These are phyloP conservation scores for Xylaria multiplex DNA, from an alignment of 2,329 filamentous ascomycete species.

Conservation along the genomic window DNA sequence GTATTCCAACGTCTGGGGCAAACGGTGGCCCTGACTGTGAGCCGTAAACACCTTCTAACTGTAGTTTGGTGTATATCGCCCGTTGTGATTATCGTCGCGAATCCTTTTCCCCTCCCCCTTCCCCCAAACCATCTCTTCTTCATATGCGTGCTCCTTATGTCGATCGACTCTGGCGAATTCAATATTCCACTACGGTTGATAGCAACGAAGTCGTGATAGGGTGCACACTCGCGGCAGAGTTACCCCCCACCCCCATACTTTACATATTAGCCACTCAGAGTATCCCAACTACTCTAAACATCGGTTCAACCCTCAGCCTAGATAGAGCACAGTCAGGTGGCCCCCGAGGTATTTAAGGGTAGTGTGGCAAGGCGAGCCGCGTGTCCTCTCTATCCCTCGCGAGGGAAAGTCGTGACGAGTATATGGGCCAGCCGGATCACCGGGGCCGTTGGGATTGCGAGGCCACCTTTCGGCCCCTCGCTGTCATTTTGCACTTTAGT, in stretches of 20 bases:
- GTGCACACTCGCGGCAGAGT: neutral
- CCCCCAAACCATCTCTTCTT: neutral
- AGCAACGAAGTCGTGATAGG: constrained; percentile 1
- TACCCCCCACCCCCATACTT: constrained; percentile 3
- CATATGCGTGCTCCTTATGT: neutral
- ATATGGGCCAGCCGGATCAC: neutral
- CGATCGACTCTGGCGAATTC: neutral
- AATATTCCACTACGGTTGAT: neutral
- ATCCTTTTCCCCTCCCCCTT: neutral
- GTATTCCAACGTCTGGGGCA: constrained; percentile 1
- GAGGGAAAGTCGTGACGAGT: neutral
- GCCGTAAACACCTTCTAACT: neutral
- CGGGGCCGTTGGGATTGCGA: neutral
- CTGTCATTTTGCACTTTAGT: neutral
- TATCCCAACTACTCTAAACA: neutral
- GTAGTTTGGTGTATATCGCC: neutral
- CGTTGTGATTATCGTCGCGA: constrained; percentile 1
- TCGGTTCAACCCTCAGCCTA: constrained; percentile 1
- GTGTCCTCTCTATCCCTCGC: neutral
- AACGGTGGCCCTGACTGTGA: neutral
- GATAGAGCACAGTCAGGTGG: neutral
- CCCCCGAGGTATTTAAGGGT: neutral
- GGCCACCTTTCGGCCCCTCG: constrained; percentile 3
- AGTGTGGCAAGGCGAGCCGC: neutral
- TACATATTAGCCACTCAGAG: constrained; percentile 8